Percentiles rank a stretch among this genome's conserved stretches.
phyloP scores from a whole-genome alignment of 176 grass and related monocot species.

The Rhynchospora breviuscula region DNA sequence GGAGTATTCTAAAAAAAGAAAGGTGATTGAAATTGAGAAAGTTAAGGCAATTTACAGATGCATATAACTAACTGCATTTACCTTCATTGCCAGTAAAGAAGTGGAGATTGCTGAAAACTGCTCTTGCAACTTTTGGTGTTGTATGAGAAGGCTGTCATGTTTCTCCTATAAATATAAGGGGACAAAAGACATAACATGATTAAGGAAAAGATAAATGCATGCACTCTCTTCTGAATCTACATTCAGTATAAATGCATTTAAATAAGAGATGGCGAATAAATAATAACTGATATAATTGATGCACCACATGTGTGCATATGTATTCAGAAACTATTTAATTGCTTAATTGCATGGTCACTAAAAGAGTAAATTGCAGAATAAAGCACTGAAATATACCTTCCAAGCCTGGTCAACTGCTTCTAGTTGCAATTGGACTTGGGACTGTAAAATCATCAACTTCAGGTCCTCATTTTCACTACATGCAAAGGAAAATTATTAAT shows the following conservation, averaged over 20 bases:
- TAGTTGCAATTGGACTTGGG: neutral
- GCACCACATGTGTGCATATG: neutral
- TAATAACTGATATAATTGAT: neutral
- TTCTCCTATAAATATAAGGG: constrained; percentile 39
- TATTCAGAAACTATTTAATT: neutral
- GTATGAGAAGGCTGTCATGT: constrained; percentile 32
- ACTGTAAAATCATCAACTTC: neutral
- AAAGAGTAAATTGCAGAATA: neutral
- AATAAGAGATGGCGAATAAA: neutral
- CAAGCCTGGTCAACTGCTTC: neutral
- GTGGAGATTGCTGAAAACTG: constrained; percentile 32
- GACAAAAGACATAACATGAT: neutral
- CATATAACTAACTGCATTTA: constrained; percentile 13
- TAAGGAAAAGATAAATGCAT: neutral
- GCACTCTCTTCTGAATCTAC: neutral
- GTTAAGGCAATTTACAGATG: neutral
- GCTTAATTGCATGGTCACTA: neutral
- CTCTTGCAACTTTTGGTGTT: constrained; percentile 38
- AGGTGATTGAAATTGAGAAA: neutral
- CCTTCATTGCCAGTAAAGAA: constrained; percentile 43
- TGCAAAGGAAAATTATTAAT: neutral
- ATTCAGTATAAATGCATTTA: neutral
- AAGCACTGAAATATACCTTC: neutral
- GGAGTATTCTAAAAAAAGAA: neutral
- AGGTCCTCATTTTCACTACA: constrained; percentile 15